Percentiles rank a stretch among this genome's conserved stretches.
Conservation (phyloP, 108 stramenopile species). For the Conticribra guillardii region DNA sequence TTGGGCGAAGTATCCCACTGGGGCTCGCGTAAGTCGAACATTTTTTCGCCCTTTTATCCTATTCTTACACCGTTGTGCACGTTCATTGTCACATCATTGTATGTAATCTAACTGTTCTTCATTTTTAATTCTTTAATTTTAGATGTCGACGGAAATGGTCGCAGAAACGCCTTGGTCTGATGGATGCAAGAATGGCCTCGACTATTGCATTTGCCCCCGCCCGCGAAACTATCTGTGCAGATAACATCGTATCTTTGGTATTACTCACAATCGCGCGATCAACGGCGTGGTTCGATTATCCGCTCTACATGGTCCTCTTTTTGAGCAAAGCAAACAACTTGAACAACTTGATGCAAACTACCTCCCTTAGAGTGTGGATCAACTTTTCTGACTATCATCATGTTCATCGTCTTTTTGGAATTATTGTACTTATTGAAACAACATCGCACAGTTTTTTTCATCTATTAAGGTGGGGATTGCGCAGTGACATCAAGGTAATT, state of each 20-base stretch:
- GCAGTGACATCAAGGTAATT: slow-evolving; percentile 7
- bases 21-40: no score
- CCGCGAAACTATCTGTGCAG: slow-evolving; percentile 31
- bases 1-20: no score
- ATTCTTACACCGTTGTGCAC: no score
- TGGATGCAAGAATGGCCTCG: slow-evolving; percentile 18
- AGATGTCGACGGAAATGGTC: slow-evolving; percentile 20
- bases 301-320: slow-evolving; percentile 33
- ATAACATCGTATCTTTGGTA: slow-evolving; percentile 9
- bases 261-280: slow-evolving; percentile 18
- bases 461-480: slow-evolving; percentile 13
- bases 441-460: slow-evolving; percentile 20
- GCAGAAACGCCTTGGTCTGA: slow-evolving; percentile 7
- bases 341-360: slow-evolving; percentile 19
- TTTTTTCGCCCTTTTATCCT: no score
- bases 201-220: slow-evolving; percentile 35
- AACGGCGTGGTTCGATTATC: slow-evolving; percentile 35
- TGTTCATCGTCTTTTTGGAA: slow-evolving; percentile 24
- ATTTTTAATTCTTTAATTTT: no score
- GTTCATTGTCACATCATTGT: no score
- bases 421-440: slow-evolving; percentile 24
- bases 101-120: no score
- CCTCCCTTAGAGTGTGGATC: slow-evolving; percentile 9
- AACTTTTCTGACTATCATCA: slow-evolving; percentile 28
- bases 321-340: slow-evolving; percentile 29